Evolutionary conservation across 768 basidiomycete species (phyloP).

Genomic region (Russula compacta): DNA sequence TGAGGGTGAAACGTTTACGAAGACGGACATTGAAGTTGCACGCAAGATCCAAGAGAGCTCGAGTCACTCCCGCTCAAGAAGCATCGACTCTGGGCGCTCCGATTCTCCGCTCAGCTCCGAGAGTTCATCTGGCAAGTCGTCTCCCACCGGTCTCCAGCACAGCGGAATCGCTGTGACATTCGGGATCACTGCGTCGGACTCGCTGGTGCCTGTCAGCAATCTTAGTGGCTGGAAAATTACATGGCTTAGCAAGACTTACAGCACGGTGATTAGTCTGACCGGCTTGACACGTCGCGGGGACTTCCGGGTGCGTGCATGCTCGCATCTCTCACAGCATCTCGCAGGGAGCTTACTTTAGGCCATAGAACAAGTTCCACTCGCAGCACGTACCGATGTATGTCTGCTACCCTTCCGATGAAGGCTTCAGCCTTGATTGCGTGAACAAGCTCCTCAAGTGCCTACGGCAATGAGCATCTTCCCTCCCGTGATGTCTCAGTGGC

Average conservation of each 20-base stretch:
- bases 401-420: constrained; percentile 39
- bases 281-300: constrained; percentile 36
- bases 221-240: constrained; percentile 40
- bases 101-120: not conserved
- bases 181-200: constrained; percentile 38
- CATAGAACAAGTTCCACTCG: constrained; percentile 39
- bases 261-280: constrained; percentile 31
- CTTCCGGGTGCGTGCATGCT: constrained; percentile 32
- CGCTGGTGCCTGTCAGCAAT: constrained; percentile 34
- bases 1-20: not conserved
- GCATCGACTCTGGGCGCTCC: constrained; percentile 2
- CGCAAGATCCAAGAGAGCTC: constrained; percentile 1
- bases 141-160: constrained; percentile 16
- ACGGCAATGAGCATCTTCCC: constrained; percentile 9
- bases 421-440: constrained; percentile 39
- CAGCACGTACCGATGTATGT: constrained; percentile 38
- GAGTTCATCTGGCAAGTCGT: constrained; percentile 3
- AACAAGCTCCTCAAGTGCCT: constrained; percentile 33
- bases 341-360: not conserved
- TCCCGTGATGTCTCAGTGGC: not conserved
- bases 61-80: constrained; percentile 1
- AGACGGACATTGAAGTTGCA: constrained; percentile 1
- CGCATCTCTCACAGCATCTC: not conserved
- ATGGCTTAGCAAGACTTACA: constrained; percentile 37
- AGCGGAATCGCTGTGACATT: constrained; percentile 36